phyloP scores from a whole-genome alignment of 306 rosid genomes.

The Prunus campanulata region DNA sequence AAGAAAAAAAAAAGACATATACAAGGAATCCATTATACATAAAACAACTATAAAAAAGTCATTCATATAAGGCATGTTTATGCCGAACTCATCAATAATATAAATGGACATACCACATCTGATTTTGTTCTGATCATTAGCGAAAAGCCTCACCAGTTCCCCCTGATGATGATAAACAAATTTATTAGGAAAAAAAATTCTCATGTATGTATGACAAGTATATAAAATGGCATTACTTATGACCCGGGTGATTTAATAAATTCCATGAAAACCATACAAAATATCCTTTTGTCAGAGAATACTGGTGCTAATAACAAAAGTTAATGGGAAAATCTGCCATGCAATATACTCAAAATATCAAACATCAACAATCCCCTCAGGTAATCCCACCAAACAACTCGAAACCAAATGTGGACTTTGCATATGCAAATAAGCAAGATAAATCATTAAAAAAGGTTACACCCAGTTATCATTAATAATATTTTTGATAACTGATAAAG shows the following conservation, averaged over 20 bases:
- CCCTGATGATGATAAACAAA: constrained; percentile 54
- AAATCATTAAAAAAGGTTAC: neutral
- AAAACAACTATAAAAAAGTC: neutral
- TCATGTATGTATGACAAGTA: neutral
- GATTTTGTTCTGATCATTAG: constrained; percentile 91
- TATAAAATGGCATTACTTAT: neutral
- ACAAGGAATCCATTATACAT: neutral
- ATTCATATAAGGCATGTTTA: neutral
- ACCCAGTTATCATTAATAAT: neutral
- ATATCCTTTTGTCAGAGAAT: neutral
- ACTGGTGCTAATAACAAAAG: too few relatives aligned
- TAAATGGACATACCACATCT: constrained; percentile 66
- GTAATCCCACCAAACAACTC: neutral
- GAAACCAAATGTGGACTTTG: neutral
- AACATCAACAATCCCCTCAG: neutral
- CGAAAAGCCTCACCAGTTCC: constrained; percentile 81
- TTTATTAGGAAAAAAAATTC: constrained; percentile 17
- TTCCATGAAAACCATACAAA: neutral
- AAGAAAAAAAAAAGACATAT: neutral
- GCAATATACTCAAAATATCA: neutral
- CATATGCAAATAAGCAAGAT: neutral
- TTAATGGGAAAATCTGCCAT: neutral
- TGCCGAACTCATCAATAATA: neutral
- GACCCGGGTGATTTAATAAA: neutral
- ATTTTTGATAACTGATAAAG: neutral